Percentiles rank a stretch among this genome's conserved stretches.
Evolutionary conservation across 2,329 filamentous ascomycete genomes (phyloP).

Genomic region (Alternaria dauci): DNA sequence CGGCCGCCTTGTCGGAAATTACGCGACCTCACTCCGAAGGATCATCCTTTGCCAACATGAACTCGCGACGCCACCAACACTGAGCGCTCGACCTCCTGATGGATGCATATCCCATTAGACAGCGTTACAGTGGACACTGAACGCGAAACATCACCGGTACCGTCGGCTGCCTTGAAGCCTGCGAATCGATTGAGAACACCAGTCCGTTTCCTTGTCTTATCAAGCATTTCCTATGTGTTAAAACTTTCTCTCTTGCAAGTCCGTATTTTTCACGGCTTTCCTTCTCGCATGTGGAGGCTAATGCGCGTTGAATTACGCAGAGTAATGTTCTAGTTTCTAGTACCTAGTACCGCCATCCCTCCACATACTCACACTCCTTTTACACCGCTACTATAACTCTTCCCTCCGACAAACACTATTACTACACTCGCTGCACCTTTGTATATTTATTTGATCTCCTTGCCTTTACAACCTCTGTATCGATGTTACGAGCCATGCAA

Average conservation of each 20-base stretch:
- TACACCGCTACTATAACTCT: constrained; percentile 2
- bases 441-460: constrained; percentile 22
- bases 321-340: constrained; percentile 47
- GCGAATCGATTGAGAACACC: neutral
- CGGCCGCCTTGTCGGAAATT: constrained; percentile 11
- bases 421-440: constrained; percentile 20
- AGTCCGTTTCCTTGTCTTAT: neutral
- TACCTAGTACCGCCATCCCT: constrained; percentile 36
- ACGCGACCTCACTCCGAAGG: constrained; percentile 10
- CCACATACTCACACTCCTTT: constrained; percentile 27
- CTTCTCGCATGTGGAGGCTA: constrained; percentile 28
- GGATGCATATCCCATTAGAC: neutral
- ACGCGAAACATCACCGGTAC: neutral
- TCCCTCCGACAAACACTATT: neutral
- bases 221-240: constrained; percentile 14
- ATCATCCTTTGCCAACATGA: constrained; percentile 9
- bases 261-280: constrained; percentile 11
- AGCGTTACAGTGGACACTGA: neutral
- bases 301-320: constrained; percentile 37
- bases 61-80: constrained; percentile 14
- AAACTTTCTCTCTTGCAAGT: constrained; percentile 15
- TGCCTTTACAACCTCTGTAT: constrained; percentile 11
- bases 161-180: constrained; percentile 2
- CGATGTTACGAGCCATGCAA: constrained; percentile 27
- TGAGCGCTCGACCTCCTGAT: constrained; percentile 7